Evolutionary conservation across 768 basidiomycete species (phyloP), one percentile per base, ranked within the genome.

Genomic region (Tylopilus sp.): DNA sequence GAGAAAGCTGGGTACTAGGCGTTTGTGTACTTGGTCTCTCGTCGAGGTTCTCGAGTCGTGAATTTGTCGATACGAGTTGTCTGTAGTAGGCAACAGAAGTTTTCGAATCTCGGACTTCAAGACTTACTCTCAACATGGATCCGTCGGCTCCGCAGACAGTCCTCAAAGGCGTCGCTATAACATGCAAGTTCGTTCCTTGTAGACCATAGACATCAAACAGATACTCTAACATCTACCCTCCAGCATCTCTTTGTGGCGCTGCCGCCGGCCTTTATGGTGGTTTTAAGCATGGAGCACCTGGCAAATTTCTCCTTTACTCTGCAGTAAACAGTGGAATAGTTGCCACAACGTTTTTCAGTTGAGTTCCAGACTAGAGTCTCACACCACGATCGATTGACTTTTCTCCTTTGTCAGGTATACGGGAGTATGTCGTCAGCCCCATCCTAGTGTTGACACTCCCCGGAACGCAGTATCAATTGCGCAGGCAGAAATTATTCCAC

Each of bases 341-440:
- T 11, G 84, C 87, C 7, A 76, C 82, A 10, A 79, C 84, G 0
- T 94, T 94, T 72, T 93, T 94, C 69, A 78, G 92, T 92, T 49
- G 86, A 73, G 28, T 54, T 28, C 4, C 38, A 22, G 43, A 24
- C 9, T 16, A 1, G 33, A 13, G 17, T 41, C 10, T 4, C 3
- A 13, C 17, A 6, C 30, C 24, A 4, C 31, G 24, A 41, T 44
- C 0, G 16, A 58, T 45, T 47, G 43, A 56, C 31, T 25, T 17
- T 38, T 47, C 30, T 34, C 46, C 28, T 21, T 21, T 42, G 47
- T 16, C 57, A 93, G 92, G 82, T 53, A 66, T 87, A 48, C 81
- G 90, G 54, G 92, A 93, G 76, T 89, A 84, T 63, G 62, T 81
- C n/a, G 71, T 92, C 45, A 80, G 81, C 41, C 92, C 92, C 1